These are phyloP conservation scores for Solanum acaule DNA, from an alignment of 257 asterid genomes.

Conservation along the genomic window DNA sequence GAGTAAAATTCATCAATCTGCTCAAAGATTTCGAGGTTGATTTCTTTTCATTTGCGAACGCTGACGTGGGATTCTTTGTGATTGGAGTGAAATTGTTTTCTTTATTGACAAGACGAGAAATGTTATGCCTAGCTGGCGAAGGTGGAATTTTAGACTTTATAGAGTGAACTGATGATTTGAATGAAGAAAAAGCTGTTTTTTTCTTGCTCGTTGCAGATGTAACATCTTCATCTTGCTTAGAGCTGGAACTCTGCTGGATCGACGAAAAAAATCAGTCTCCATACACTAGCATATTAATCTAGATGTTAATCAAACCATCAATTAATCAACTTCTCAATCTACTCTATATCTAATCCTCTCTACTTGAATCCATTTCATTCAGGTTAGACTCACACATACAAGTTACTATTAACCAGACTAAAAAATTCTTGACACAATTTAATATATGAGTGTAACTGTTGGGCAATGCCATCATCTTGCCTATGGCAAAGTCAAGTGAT, in stretches of 20 bases:
- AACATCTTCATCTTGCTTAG: slow-evolving; percentile 9
- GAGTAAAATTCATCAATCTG: slow-evolving; percentile 29
- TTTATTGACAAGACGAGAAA: slow-evolving; percentile 35
- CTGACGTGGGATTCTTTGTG: slow-evolving; percentile 10
- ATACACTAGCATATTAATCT: not conserved
- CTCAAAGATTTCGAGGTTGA: slow-evolving; percentile 41
- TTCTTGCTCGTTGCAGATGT: slow-evolving; percentile 49
- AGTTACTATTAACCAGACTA: not conserved
- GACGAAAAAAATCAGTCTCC: not conserved
- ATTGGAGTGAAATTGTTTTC: slow-evolving; percentile 20
- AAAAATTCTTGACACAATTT: not conserved
- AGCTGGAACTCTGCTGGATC: slow-evolving; percentile 20
- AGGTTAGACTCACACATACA: not conserved
- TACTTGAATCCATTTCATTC: not conserved
- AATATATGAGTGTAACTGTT: not conserved
- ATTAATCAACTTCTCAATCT: not conserved
- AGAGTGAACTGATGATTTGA: slow-evolving; percentile 34
- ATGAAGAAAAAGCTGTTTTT: slow-evolving; percentile 31
- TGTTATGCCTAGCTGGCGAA: slow-evolving; percentile 33
- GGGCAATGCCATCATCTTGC: not conserved
- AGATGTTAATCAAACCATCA: not conserved
- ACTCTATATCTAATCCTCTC: not conserved
- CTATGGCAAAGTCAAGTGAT: not conserved
- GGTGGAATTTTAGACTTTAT: slow-evolving; percentile 28
- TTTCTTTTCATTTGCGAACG: slow-evolving; percentile 6